Evolutionary conservation across 345 rosid genomes (phyloP).

Genomic region (Syzygium grande): DNA sequence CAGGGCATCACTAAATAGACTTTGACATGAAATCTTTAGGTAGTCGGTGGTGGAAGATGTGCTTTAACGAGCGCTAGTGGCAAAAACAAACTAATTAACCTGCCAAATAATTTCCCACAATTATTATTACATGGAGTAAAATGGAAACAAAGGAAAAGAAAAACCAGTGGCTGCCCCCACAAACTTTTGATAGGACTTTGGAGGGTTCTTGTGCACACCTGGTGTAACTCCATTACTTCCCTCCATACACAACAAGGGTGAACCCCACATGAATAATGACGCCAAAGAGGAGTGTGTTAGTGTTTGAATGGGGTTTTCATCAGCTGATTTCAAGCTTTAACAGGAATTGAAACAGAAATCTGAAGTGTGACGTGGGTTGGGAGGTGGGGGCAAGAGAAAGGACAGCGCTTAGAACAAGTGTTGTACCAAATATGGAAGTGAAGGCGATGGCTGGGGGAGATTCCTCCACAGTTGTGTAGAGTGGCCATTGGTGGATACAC

Average conservation of each 20-base stretch:
- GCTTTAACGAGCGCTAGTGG: neutral
- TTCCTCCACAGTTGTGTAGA: slow-evolving; percentile 1
- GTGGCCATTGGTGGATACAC: slow-evolving; percentile 2
- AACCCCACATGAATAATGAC: neutral
- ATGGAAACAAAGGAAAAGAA: neutral
- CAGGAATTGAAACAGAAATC: neutral
- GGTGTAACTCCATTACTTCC: neutral
- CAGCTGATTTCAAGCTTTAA: neutral
- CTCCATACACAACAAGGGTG: neutral
- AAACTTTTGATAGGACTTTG: neutral
- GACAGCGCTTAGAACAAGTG: neutral
- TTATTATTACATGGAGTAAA: neutral
- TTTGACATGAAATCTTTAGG: neutral
- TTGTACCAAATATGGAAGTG: slow-evolving; percentile 3
- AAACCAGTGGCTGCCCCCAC: neutral
- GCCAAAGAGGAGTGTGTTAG: neutral
- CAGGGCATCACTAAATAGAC: neutral
- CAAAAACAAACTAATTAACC: neutral
- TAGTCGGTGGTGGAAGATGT: neutral
- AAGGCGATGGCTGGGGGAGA: neutral
- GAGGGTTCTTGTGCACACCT: neutral
- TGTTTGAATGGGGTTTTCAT: neutral
- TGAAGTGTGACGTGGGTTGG: neutral
- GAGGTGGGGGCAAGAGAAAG: neutral
- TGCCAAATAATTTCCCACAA: neutral